phyloP scores from a whole-genome alignment of 2,329 filamentous ascomycete genomes.

The Trichoderma koningiopsis region DNA sequence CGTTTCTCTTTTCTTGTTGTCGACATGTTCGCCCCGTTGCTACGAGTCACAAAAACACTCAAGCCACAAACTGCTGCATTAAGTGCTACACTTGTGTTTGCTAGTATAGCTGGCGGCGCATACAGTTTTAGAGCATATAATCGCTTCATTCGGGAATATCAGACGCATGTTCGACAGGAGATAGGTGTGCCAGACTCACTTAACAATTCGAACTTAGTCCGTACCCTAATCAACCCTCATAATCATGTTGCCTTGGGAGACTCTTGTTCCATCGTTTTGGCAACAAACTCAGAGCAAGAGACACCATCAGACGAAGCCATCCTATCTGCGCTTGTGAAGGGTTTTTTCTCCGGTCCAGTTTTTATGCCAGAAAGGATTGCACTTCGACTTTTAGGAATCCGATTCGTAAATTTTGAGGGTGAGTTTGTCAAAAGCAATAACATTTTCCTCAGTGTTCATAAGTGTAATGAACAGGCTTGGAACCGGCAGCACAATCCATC shows the following conservation, averaged over 20 bases:
- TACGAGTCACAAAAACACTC: background rate
- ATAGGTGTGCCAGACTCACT: background rate
- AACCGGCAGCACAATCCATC: background rate
- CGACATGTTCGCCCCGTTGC: background rate
- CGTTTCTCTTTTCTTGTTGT: background rate
- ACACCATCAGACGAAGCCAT: background rate
- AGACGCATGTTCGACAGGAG: background rate
- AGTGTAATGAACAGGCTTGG: background rate
- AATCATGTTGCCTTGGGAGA: background rate
- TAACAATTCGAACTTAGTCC: background rate
- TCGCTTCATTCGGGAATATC: background rate
- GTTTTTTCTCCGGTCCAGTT: conserved; percentile 13
- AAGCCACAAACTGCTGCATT: background rate
- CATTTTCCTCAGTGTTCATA: background rate
- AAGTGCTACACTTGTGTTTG: background rate
- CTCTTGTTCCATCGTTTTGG: background rate
- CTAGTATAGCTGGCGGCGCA: background rate
- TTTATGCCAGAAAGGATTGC: conserved; percentile 5
- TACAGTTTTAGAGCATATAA: background rate
- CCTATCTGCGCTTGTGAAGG: background rate
- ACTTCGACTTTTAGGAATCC: background rate
- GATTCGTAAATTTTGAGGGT: background rate
- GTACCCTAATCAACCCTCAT: background rate
- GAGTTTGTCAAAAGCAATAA: background rate
- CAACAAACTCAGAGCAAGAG: background rate